phyloP scores from a whole-genome alignment of 2,329 filamentous ascomycete species.

The Coniella vitis region DNA sequence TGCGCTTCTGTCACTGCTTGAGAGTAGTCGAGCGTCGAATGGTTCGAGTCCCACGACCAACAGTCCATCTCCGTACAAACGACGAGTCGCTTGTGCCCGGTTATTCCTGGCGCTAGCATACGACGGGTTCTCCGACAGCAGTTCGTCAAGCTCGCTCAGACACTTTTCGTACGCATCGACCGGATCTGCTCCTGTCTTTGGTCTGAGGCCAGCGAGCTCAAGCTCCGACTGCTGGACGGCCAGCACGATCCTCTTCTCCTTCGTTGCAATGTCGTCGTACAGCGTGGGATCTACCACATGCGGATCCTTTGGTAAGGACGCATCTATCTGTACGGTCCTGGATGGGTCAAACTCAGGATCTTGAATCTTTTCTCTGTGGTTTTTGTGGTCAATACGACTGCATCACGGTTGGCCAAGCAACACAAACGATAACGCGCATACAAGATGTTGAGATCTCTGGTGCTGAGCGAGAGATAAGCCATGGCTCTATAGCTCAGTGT shows the following conservation, averaged over 20 bases:
- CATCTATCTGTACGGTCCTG: conserved; percentile 46
- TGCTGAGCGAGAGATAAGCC: conserved; percentile 44
- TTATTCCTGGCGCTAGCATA: conserved; percentile 74
- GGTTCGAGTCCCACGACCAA: conserved; percentile 36
- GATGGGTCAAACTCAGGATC: conserved; percentile 58
- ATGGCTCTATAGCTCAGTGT: conserved; percentile 28
- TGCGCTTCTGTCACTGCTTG: conserved; percentile 29
- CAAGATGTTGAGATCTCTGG: conserved; percentile 54
- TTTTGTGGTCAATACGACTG: not conserved
- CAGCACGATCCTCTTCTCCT: conserved; percentile 47
- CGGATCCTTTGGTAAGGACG: conserved; percentile 49
- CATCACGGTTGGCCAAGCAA: not conserved
- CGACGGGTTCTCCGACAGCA: conserved; percentile 51
- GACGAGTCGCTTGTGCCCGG: conserved; percentile 59
- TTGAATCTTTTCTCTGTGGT: conserved; percentile 50
- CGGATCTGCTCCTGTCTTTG: conserved; percentile 31
- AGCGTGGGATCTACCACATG: conserved; percentile 42
- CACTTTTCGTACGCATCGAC: conserved; percentile 40
- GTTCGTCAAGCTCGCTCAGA: conserved; percentile 41
- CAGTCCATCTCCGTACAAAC: conserved; percentile 56
- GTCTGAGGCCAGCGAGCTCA: conserved; percentile 38
- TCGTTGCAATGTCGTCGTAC: conserved; percentile 44
- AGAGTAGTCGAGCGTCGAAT: conserved; percentile 35
- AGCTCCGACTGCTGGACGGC: conserved; percentile 49
- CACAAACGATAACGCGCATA: conserved; percentile 24